Percentiles rank a stretch among this genome's conserved stretches.
Evolutionary conservation across 2,329 filamentous ascomycete genomes (phyloP).

Genomic region (Ilyonectria sp.): DNA sequence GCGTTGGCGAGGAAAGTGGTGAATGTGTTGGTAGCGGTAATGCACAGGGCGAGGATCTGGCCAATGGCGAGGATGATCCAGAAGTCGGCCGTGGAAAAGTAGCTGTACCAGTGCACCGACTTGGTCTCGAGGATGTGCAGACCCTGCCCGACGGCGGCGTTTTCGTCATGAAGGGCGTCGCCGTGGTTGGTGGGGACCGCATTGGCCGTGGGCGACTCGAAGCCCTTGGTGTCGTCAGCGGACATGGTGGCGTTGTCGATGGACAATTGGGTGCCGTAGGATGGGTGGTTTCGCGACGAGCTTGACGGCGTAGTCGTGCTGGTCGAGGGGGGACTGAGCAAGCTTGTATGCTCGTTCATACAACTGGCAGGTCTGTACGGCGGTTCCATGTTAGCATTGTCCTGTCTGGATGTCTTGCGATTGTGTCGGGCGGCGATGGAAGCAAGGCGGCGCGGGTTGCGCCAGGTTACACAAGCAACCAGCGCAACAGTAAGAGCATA

Average conservation of each 20-base stretch:
- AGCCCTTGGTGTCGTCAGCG: slow-evolving; percentile 45
- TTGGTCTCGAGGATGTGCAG: slow-evolving; percentile 69
- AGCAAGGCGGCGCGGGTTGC: not conserved
- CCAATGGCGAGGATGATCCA: slow-evolving; percentile 87
- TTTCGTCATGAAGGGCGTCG: slow-evolving; percentile 34
- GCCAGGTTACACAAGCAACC: not conserved
- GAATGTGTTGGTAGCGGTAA: slow-evolving; percentile 94
- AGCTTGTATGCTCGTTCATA: slow-evolving; percentile 36
- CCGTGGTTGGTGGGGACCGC: slow-evolving; percentile 21
- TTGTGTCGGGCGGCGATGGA: not conserved
- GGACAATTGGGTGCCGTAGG: slow-evolving; percentile 21
- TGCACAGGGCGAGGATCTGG: slow-evolving; percentile 89
- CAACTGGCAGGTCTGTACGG: slow-evolving; percentile 5
- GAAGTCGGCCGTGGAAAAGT: slow-evolving; percentile 88
- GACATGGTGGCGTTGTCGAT: slow-evolving; percentile 1
- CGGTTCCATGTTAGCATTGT: slow-evolving; percentile 9
- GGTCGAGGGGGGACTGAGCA: slow-evolving; percentile 26
- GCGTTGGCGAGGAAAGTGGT: slow-evolving; percentile 77
- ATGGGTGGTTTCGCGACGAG: slow-evolving; percentile 17
- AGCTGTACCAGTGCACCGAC: slow-evolving; percentile 76
- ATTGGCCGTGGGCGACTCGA: slow-evolving; percentile 36
- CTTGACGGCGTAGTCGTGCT: slow-evolving; percentile 13
- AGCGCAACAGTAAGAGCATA: slow-evolving; percentile 16
- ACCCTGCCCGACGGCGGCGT: slow-evolving; percentile 63
- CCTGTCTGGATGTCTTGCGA: not conserved